phyloP scores from a whole-genome alignment of 2,329 filamentous ascomycete species.

The Neonectria coccinea region DNA sequence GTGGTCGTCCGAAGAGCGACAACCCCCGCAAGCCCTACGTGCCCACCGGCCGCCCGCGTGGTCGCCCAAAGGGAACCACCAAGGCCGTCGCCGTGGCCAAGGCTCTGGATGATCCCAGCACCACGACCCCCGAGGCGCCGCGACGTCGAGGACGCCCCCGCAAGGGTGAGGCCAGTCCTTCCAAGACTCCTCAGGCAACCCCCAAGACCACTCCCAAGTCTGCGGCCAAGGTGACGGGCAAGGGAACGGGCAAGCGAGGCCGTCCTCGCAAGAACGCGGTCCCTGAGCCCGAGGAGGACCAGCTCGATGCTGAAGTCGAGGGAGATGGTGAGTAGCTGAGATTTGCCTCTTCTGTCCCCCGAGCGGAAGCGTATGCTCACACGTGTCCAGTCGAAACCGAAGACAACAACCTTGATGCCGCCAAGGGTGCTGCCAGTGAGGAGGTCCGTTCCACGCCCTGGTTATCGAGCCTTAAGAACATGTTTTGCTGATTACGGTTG shows the following conservation, averaged over 20 bases:
- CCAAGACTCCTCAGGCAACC: constrained; percentile 26
- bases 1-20: constrained; percentile 57
- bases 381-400: constrained; percentile 32
- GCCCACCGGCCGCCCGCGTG: constrained; percentile 60
- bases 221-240: neutral
- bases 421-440: constrained; percentile 34
- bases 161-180: constrained; percentile 39
- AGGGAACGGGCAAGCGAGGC: constrained; percentile 39
- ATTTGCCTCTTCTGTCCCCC: neutral
- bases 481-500: constrained; percentile 44
- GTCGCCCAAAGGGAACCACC: constrained; percentile 58
- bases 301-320: constrained; percentile 31
- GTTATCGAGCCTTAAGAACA: constrained; percentile 37
- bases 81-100: constrained; percentile 31
- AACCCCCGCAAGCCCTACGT: constrained; percentile 49
- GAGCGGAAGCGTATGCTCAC: constrained; percentile 21
- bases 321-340: constrained; percentile 20
- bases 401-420: constrained; percentile 34
- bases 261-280: constrained; percentile 48
- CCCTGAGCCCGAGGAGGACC: constrained; percentile 12
- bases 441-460: constrained; percentile 46
- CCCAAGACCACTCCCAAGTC: constrained; percentile 38
- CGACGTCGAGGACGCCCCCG: constrained; percentile 49
- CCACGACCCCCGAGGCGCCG: constrained; percentile 29
- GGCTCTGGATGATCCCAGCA: constrained; percentile 12